Evolutionary conservation across 345 rosid species (phyloP), one percentile per base, ranked within the genome.

Genomic region (Euphorbia tirucalli): DNA sequence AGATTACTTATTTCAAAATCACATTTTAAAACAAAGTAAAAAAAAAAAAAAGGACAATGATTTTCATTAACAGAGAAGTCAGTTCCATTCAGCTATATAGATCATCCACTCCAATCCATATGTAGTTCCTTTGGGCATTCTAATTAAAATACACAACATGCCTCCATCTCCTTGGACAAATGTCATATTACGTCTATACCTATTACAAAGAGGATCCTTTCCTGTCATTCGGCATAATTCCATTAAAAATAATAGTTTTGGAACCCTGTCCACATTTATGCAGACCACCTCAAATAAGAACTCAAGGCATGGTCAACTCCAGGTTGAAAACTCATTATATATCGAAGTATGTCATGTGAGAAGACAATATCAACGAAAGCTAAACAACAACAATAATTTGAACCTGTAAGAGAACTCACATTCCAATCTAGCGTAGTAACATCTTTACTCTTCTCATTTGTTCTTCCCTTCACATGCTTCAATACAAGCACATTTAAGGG

Each of bases 351-450:
- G 44, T n/a, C 22, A 21, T 14, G 15, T 14, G 11, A 25, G 11
- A 32, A 6, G 16, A 60, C 22, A 18, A 41, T 50, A 31, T 11
- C 21, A 50, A 44, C 50, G 25, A 22, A 68, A 14, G 60, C 11
- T 50, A 1, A 32, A 15, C 67, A 50, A 49, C 10, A 9, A 27
- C 13, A 24, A 58, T 70, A 35, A 44, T 58, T 11, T 24, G 48
- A 4, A 31, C 49, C 63, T 32, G 48, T 32, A 76, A 58, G 49
- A 78, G 27, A 75, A 55, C 99, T 91, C 79, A 96, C 99, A 86
- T 93, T 96, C 99, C 99, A 96, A 83, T 96, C 99, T 57, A 96
- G 92, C 39, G 99, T 93, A 11, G 99, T 96, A 64, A 96, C 98
- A 75, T 96, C 99, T 82, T 93, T 93, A 86, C 96, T 93, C 86